These are phyloP conservation scores for Melampsora americana DNA, from an alignment of 1,284 basidiomycete species.

Conservation along the genomic window DNA sequence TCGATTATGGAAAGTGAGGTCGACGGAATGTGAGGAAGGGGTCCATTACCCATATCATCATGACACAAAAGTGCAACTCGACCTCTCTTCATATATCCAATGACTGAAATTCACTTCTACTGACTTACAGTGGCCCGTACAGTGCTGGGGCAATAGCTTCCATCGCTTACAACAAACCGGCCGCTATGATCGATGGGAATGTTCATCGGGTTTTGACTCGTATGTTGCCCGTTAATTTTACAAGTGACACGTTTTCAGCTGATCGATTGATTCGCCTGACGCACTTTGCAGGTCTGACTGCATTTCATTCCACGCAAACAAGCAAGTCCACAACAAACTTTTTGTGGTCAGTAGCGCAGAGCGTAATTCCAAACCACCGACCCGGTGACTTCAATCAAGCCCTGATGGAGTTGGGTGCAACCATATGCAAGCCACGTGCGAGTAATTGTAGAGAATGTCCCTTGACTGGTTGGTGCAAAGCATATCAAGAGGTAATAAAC, in stretches of 20 bases:
- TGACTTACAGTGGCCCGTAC: slow-evolving; percentile 47
- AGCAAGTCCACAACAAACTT: slow-evolving; percentile 71
- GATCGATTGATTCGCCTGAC: background rate
- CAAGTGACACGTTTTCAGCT: background rate
- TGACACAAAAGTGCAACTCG: background rate
- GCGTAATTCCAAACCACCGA: slow-evolving; percentile 62
- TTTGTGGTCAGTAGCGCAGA: slow-evolving; percentile 73
- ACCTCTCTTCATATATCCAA: background rate
- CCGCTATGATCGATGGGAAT: slow-evolving; percentile 89
- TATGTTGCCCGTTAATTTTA: background rate
- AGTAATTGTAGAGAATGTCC: slow-evolving; percentile 74
- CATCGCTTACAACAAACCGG: slow-evolving; percentile 79
- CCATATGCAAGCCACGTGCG: slow-evolving; percentile 77
- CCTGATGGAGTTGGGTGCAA: slow-evolving; percentile 80
- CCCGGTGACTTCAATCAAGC: slow-evolving; percentile 85
- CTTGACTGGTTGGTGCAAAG: slow-evolving; percentile 66
- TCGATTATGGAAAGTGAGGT: slow-evolving; percentile 77
- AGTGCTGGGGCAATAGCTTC: slow-evolving; percentile 76
- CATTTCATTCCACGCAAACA: slow-evolving; percentile 75
- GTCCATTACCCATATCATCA: background rate
- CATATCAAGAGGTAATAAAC: slow-evolving; percentile 58
- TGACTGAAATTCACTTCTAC: background rate
- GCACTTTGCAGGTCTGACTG: slow-evolving; percentile 66
- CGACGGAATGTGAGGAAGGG: slow-evolving; percentile 65
- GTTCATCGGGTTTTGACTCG: slow-evolving; percentile 56